Percentiles rank a stretch among this genome's conserved stretches.
Conservation (phyloP, 148 eudicot species). For the Bassia scoparia region DNA sequence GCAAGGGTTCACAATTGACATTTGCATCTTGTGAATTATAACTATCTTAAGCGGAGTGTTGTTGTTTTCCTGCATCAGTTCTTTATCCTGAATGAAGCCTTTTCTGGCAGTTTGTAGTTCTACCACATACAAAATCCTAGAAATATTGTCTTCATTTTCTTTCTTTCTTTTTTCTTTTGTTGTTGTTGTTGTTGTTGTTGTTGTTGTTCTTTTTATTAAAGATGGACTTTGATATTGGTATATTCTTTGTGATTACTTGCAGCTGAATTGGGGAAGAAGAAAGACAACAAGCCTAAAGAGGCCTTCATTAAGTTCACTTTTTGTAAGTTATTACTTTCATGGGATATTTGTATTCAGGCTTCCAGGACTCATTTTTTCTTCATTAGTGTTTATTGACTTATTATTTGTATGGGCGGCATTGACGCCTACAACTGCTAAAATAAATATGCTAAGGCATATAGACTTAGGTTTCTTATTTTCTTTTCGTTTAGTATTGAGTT, state of each 20-base stretch:
- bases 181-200: background rate
- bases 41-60: too few relatives aligned
- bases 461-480: too few relatives aligned
- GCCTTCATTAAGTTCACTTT: conserved; percentile 88
- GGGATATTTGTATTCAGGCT: background rate
- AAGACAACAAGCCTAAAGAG: conserved; percentile 70
- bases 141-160: too few relatives aligned
- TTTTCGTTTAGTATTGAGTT: too few relatives aligned
- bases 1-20: too few relatives aligned
- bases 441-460: too few relatives aligned
- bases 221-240: conserved; percentile 11
- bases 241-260: conserved; percentile 28
- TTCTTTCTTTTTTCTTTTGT: background rate
- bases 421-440: too few relatives aligned
- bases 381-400: background rate
- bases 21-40: too few relatives aligned
- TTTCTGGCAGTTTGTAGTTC: background rate
- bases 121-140: background rate
- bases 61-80: background rate
- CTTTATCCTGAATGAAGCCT: background rate
- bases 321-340: conserved; percentile 45
- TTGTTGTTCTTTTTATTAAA: too few relatives aligned
- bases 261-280: conserved; percentile 99
- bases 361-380: background rate
- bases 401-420: background rate